Base-by-base conservation (phyloP, 1,284 basidiomycete genomes). In the Trametes sp. region DNA sequence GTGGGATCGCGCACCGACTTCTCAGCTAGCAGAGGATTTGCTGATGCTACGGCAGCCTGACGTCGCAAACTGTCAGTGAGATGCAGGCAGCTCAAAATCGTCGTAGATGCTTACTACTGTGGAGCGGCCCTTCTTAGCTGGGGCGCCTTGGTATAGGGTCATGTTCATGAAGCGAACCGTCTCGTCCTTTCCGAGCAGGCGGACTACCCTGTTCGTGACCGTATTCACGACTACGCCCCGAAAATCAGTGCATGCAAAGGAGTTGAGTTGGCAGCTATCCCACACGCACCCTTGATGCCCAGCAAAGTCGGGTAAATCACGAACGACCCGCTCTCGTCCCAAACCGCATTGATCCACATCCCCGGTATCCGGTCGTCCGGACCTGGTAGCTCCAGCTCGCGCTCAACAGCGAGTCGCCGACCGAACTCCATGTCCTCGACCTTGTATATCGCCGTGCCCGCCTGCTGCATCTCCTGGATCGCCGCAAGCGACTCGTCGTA, bases 391-490 rank as follows among this genome's bases (percentile, higher is more conserved):
- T 98, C 95, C 51, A 99, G 78, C 72, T 99, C 97, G 63, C 94
- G 85, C 77, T 99, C 98, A 16, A 90, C 82, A 1, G 98, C 98
- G 52, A 99, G 81, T 11, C 98, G 84, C 61, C 98, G 83, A n/a
- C 98, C 97, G 73, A 99, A 98, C 75, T 99, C 98, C 97, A 99
- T 99, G 76, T 98, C 96, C 66, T 99, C 98, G 11, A 99, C 88
- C 73, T 89, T 92, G 78, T 92, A 94, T 21, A 95, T 86, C 0
- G 94, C 90, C 8, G 95, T 96, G 1, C 94, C 95, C 1, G 94
- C 94, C 75, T 96, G 95, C 74, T 97, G 95, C 96, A 98, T 98
- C 75, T 98, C 96, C 72, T 96, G 93, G 35, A 96, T 91, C 0
- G 97, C 96, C 4, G 87, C 81, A 0, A 99, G 82, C 0, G 94